phyloP scores from a whole-genome alignment of 1,284 basidiomycete species.

The Athelia sp. region DNA sequence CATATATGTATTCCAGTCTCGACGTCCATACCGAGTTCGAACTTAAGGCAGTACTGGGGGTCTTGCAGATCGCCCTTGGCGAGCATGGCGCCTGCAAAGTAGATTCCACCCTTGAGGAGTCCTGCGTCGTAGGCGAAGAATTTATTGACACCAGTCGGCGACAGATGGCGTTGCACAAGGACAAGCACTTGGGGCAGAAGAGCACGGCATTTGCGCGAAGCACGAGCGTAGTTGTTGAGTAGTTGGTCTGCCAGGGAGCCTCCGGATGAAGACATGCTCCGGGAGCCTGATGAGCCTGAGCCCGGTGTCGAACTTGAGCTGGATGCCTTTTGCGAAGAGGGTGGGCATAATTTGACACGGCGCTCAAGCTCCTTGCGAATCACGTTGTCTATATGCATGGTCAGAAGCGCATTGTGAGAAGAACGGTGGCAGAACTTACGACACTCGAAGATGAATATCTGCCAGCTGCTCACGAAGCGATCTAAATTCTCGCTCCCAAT shows the following conservation, averaged over 20 bases:
- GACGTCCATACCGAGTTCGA: conserved; percentile 46
- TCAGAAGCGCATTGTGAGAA: conserved; percentile 6
- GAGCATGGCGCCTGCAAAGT: conserved; percentile 72
- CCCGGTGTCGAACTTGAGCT: conserved; percentile 17
- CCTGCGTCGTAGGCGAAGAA: conserved; percentile 83
- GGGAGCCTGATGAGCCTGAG: conserved; percentile 23
- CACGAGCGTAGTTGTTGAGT: conserved; percentile 35
- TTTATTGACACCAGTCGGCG: conserved; percentile 24
- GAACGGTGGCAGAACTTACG: conserved; percentile 43
- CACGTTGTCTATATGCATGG: conserved; percentile 46
- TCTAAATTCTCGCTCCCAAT: conserved; percentile 55
- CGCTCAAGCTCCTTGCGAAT: conserved; percentile 62
- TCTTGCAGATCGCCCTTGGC: conserved; percentile 48
- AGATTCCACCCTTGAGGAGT: conserved; percentile 74
- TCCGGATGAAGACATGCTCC: conserved; percentile 44
- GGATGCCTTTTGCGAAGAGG: conserved; percentile 17
- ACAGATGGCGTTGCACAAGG: conserved; percentile 58
- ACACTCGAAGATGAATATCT: conserved; percentile 76
- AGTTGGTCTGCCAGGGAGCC: conserved; percentile 38
- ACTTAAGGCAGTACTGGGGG: conserved; percentile 26
- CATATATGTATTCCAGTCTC: conserved; percentile 71
- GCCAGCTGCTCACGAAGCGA: conserved; percentile 64
- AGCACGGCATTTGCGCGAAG: conserved; percentile 42
- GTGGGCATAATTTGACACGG: conserved; percentile 31
- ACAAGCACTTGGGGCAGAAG: conserved; percentile 54